Evolutionary conservation across 2,329 filamentous ascomycete species (phyloP), one percentile per base, ranked within the genome.

Genomic region (Colletotrichum sp.): DNA sequence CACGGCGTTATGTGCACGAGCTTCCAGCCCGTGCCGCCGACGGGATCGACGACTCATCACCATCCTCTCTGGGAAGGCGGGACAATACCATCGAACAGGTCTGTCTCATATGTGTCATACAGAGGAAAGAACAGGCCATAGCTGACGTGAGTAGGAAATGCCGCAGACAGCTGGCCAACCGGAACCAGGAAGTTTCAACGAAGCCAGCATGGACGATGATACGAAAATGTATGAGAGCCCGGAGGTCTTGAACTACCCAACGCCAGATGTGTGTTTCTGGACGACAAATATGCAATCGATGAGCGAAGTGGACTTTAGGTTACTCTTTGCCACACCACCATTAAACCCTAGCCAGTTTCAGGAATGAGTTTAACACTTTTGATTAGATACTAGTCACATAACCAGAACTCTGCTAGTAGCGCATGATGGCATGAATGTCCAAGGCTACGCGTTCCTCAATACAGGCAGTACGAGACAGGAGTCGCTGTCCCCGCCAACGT

Each of bases 381-480:
- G 3, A 21, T 13, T 21, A 21, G 10, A 3, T 52, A 12, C n/a
- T 21, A 4, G 43, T 4, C n/a, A n/a, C 18, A 4, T 21, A 2
- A 12, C 1, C 43, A 48, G 10, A 48, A 16, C 3, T 52, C n/a
- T 52, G 43, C n/a, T 6, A n/a, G 5, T 3, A 4, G 3, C 1
- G 6, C 9, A 4, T 21, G 10, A 1, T 21, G 3, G 12, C 3
- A n/a, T 16, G 3, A 4, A 48, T 52, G 10, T 52, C 10, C 34
- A 21, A 61, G 0, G 14, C 3, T 30, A 68, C 0, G 9, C 1
- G 2, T 61, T 59, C 16, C 52, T 43, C 6, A 18, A 28, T 10
- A 72, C 30, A 1, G 65, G 71, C 16, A 73, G 36, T 6, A 73
- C 36, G 21, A 73, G 21, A 14, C 64, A 73, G 6, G 65, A 69